These are phyloP conservation scores for Lipomyces sp. DNA, from an alignment of 805 yeast species.

Conservation along the genomic window DNA sequence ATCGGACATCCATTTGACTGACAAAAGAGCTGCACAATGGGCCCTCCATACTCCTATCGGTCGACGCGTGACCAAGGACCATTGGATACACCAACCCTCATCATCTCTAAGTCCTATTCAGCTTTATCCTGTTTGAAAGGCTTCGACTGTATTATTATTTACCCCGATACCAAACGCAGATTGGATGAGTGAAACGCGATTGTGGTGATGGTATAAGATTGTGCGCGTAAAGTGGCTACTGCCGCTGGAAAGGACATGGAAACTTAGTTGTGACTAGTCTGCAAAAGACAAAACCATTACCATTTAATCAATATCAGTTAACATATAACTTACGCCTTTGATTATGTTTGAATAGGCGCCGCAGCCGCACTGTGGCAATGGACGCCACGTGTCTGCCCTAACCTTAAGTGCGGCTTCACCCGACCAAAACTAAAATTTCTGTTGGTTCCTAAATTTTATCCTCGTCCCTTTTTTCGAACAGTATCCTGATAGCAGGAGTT, in stretches of 20 bases:
- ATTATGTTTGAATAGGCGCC: no score
- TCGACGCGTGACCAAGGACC: slow-evolving; percentile 64
- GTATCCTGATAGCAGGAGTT: not conserved
- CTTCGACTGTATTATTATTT: not conserved
- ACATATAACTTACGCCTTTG: no score
- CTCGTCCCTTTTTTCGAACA: not conserved
- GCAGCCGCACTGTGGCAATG: not conserved
- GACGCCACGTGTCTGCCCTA: slow-evolving; percentile 5
- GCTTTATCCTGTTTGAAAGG: not conserved
- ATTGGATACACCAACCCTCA: slow-evolving; percentile 64
- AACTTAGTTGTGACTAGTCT: not conserved
- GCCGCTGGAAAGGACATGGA: slow-evolving; percentile 23
- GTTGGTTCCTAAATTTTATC: not conserved
- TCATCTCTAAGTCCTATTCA: slow-evolving; percentile 51
- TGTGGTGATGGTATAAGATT: slow-evolving; percentile 11
- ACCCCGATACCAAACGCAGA: slow-evolving; percentile 30
- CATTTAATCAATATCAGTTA: not conserved
- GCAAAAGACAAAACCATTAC: not conserved
- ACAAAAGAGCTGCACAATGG: slow-evolving; percentile 58
- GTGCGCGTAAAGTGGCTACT: slow-evolving; percentile 31
- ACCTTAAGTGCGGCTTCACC: slow-evolving; percentile 18
- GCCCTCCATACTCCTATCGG: slow-evolving; percentile 64
- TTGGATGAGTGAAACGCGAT: slow-evolving; percentile 26
- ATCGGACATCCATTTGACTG: slow-evolving; percentile 50
- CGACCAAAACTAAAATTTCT: slow-evolving; percentile 9